Evolutionary conservation across 257 asterid genomes (phyloP), one percentile per base, ranked within the genome.

Genomic region (Henckelia pumila): DNA sequence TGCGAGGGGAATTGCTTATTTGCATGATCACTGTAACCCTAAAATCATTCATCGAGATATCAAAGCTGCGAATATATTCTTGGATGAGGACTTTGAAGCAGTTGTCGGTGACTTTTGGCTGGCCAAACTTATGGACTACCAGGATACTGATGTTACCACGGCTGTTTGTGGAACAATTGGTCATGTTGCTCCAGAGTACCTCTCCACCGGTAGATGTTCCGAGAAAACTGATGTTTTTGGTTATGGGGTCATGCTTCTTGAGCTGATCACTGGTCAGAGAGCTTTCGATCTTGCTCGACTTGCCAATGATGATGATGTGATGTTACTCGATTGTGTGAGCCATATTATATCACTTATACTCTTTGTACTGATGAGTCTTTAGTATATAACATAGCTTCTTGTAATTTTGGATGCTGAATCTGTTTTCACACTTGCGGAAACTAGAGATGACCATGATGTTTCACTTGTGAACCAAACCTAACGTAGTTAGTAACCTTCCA

Each of bases 121-220:
- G 79, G 98, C 96, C 69, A 89, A 85, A 80, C 91, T 92, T 68
- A 89, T 92, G 97, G 98, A 89, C 85, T 85, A 89, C 86, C 85
- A 86, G 79, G 98, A 92, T 71, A 89, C 98, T 71, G 96, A 92
- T 73, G 96, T 89, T 14, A 87, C 92, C 22, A 92, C 98, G 19
- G 95, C 95, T 19, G 98, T 92, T 26, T 89, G 95, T 60, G 97
- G 95, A 61, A 92, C 98, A 13, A 80, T 82, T 7, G 97, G 98
- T 62, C 93, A 87, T 70, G 84, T 89, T 56, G 87, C 95, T 67
- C 98, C 98, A 0, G 98, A 92, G 73, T 92, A 89, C 79, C 79
- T 88, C 9, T 86, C 93, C 35, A 83, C 96, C 0, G 96, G 98
- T 20, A 92, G 83, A 76, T 86, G 91, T 28, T 89, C 97, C 0